These are phyloP conservation scores for Talaromyces proteolyticus DNA, from an alignment of 495 filamentous ascomycete genomes.

Conservation along the genomic window DNA sequence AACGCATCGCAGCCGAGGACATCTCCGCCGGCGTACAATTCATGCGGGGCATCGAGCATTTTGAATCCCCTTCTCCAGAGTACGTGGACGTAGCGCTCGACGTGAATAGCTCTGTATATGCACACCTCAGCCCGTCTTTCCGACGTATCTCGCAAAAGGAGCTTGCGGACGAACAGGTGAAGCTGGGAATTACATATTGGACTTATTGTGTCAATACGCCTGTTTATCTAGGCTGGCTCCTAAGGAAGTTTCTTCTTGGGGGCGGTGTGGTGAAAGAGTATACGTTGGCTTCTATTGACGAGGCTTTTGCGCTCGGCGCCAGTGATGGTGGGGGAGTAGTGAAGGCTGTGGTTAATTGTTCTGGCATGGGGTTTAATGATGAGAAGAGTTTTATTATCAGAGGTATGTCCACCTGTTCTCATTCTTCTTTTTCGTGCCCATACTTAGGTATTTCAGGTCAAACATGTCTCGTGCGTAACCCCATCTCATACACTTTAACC, in stretches of 20 bases:
- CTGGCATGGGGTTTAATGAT: constrained; percentile 49
- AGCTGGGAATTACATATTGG: constrained; percentile 51
- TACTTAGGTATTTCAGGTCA: constrained; percentile 19
- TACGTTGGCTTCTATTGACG: constrained; percentile 34
- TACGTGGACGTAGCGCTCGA: constrained; percentile 39
- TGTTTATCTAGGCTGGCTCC: constrained; percentile 52
- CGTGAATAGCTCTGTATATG: constrained; percentile 18
- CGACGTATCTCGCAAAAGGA: constrained; percentile 28
- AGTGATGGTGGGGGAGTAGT: constrained; percentile 16
- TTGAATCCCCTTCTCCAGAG: constrained; percentile 42
- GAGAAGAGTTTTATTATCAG: constrained; percentile 48
- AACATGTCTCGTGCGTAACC: constrained; percentile 40
- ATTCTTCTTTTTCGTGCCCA: constrained; percentile 1
- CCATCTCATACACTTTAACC: constrained; percentile 45
- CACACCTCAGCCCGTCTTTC: constrained; percentile 35
- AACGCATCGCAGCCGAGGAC: constrained; percentile 25
- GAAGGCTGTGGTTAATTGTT: constrained; percentile 52
- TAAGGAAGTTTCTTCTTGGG: constrained; percentile 43
- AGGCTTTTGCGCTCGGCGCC: constrained; percentile 36
- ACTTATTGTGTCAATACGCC: constrained; percentile 57
- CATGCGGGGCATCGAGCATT: constrained; percentile 47
- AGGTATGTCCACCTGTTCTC: constrained; percentile 23
- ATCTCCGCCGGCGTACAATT: constrained; percentile 44
- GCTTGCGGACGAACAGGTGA: constrained; percentile 34
- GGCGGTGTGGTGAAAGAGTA: constrained; percentile 43